Percentiles rank a stretch among this genome's conserved stretches.
Evolutionary conservation across 139 green algal species (phyloP).

Genomic region (Picochlorum sp.): DNA sequence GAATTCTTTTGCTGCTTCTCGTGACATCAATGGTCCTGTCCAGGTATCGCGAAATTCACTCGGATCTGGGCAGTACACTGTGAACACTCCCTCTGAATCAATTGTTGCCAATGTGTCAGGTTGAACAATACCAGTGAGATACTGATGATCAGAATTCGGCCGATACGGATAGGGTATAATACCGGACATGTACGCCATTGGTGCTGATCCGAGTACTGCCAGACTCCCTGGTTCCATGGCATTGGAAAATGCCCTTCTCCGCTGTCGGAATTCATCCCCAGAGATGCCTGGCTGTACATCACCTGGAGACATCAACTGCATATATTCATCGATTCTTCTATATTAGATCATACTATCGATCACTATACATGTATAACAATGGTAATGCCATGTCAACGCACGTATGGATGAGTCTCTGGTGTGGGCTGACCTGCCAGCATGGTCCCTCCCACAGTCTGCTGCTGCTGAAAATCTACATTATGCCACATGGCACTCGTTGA

Average conservation of each 20-base stretch:
- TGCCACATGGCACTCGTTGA: not conserved
- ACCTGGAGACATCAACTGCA: constrained; percentile 10
- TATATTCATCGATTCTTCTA: not conserved
- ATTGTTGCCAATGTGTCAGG: constrained; percentile 40
- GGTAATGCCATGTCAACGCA: constrained; percentile 1
- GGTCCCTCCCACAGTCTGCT: not conserved
- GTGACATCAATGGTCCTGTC: constrained; percentile 35
- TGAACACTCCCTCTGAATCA: constrained; percentile 11
- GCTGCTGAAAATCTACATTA: not conserved
- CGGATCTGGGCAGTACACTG: constrained; percentile 38
- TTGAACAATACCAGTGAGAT: constrained; percentile 80
- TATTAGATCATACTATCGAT: too few relatives aligned
- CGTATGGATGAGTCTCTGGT: constrained; percentile 42
- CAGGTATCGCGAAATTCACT: constrained; percentile 33
- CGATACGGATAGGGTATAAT: constrained; percentile 81
- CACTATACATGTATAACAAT: not conserved
- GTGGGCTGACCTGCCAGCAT: constrained; percentile 42
- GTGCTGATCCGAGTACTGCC: constrained; percentile 56
- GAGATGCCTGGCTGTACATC: constrained; percentile 59
- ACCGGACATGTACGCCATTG: constrained; percentile 51
- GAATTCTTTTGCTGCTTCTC: constrained; percentile 30
- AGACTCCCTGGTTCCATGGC: constrained; percentile 49
- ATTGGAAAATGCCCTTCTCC: constrained; percentile 37
- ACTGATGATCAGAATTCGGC: constrained; percentile 75
- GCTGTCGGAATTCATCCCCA: constrained; percentile 37